Base-by-base conservation (phyloP, 257 asterid genomes). In the Capsicum pubescens region DNA sequence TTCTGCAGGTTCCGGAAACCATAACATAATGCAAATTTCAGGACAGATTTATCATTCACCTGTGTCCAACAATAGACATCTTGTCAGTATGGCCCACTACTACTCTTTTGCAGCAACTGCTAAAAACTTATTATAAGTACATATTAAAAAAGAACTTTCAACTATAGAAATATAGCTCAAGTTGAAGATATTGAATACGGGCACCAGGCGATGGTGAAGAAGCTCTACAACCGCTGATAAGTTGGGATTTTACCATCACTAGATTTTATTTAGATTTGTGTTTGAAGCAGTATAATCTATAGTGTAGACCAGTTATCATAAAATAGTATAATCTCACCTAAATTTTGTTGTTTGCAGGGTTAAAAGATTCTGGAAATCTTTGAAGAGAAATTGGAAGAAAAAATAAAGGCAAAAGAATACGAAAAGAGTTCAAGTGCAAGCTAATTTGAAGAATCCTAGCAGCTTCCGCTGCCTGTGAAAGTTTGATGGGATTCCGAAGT, bases 1-100 rank as follows among this genome's bases (percentile, higher is more conserved):
- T 97, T 97, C 64, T 95, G 92, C 84, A 97, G 91, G 89, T 97
- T 97, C 81, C 99, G 94, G 88, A 97, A 97, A 61, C 99, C 99
- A 86, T 93, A 97, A 87, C 99, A 95, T 56, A 89, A 84, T n/a
- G 97, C 99, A 89, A 95, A 97, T 89, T 93, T 93, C 92, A 97
- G 88, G 87, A 91, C 92, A 67, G 89, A 81, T 89, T 94, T 83
- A 80, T 98, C 99, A 4, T 91, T 91, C 56, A 92, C 89, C 99
- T 97, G 97, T 89, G 86, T 84, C 46, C 71, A 66, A 66, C 48
- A 66, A 50, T n/a, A 46, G 67, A 76, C 26, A 54, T 26, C 81
- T 26, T 55, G 64, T 76, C 81, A 76, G 81, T 76, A 54, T 26
- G 81, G 50, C 26, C 48, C 3, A 26, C 50, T 26, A 26, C 50